These are phyloP conservation scores for Aureobasidium sp. DNA, from an alignment of 2,329 filamentous ascomycete species.

Conservation along the genomic window DNA sequence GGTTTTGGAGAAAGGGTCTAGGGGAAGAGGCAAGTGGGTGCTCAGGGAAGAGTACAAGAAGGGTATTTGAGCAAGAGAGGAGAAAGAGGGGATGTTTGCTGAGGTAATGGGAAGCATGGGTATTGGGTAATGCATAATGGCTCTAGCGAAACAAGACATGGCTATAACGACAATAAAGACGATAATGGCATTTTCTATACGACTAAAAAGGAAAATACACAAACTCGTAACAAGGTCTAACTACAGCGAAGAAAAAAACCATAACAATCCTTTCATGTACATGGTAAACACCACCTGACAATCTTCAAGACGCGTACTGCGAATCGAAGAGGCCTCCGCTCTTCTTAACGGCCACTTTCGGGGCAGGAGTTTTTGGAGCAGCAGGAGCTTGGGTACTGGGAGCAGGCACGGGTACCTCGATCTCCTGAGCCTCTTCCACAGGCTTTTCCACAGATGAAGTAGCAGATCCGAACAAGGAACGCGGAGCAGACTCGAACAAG, in stretches of 20 bases:
- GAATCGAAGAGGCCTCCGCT: not conserved
- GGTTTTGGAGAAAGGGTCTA: conserved; percentile 50
- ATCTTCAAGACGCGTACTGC: not conserved
- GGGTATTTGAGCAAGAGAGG: not conserved
- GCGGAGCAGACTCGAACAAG: not conserved
- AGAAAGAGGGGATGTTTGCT: not conserved
- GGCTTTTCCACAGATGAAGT: not conserved
- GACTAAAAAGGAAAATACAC: not conserved
- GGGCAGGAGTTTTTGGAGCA: not conserved
- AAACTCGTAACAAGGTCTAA: no score
- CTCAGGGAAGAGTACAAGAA: conserved; percentile 48
- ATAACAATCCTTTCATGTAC: not conserved
- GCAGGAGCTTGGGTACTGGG: not conserved
- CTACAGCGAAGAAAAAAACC: not conserved
- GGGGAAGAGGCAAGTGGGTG: conserved; percentile 48
- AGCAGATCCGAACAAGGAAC: not conserved
- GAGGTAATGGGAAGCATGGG: not conserved
- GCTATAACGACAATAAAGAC: not conserved
- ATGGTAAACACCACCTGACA: not conserved
- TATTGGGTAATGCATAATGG: not conserved
- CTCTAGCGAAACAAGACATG: not conserved
- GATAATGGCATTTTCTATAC: not conserved
- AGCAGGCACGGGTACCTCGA: not conserved
- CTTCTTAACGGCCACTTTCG: not conserved
- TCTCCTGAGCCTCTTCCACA: not conserved